Base-by-base conservation (phyloP, 768 basidiomycete genomes). In the Collybia sordida region DNA sequence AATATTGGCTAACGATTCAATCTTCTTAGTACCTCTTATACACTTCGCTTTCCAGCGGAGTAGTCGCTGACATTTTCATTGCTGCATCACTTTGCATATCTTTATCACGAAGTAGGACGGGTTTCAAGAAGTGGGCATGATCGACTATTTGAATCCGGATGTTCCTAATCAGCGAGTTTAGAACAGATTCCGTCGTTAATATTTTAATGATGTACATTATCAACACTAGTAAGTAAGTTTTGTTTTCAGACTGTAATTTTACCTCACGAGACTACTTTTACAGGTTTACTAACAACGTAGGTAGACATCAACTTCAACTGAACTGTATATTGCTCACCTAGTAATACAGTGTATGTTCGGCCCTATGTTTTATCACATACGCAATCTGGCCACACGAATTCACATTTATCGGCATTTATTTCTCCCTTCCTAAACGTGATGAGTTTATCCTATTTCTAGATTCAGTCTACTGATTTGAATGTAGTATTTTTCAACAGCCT, bases 401-500 rank as follows among this genome's bases (percentile, higher is more conserved):
- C 15, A 54, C 50, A 14, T 61, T 49, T 34, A 39, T 61, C 28
- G 57, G 31, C 11, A 59, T 61, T 17, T 61, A 57, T 35, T 49
- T 57, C 27, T 45, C 50, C 24, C 43, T 56, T 18, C 45, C 35
- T 17, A 61, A 59, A 52, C 39, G 58, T 61, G 46, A 18, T 28
- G 12, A 2, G 14, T n/a, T 23, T 6, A 31, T 14, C 19, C 25
- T 39, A 15, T 31, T 44, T 23, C 4, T 18, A 23, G 28, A 24
- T 21, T 49, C 21, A 17, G 9, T 9, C 9, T 24, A 45, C 4
- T 23, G 12, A 41, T 7, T 9, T 17, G 18, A 11, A 12, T 25
- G 15, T 36, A 58, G 59, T 60, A 22, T 60, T 50, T 22, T 25
- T 58, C 23, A 60, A 60, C 42, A 50, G 55, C 27, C 44, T 60